phyloP scores from a whole-genome alignment of 1,284 basidiomycete species.

The Trametes sp. region DNA sequence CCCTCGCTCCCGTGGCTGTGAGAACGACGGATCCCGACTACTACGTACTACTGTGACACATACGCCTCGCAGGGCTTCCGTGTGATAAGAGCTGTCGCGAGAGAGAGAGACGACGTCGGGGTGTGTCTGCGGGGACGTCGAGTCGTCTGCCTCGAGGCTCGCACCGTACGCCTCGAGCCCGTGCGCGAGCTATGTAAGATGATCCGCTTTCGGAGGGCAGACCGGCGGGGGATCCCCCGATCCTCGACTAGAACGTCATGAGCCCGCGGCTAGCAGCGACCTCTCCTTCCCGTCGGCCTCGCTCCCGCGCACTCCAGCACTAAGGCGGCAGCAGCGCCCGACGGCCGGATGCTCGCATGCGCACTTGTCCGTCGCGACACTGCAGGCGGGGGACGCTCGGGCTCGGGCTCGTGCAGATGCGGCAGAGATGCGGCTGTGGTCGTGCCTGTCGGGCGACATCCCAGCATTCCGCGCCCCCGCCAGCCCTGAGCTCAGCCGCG shows the following conservation, averaged over 20 bases:
- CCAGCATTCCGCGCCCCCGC: neutral
- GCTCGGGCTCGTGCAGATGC: neutral
- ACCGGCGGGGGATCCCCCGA: constrained; percentile 11
- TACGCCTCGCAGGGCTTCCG: neutral
- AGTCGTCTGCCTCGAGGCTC: constrained; percentile 24
- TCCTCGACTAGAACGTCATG: neutral
- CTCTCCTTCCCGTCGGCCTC: neutral
- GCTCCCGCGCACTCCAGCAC: neutral
- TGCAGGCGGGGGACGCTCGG: neutral
- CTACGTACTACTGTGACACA: constrained; percentile 1
- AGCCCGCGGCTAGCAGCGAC: neutral
- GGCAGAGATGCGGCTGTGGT: constrained; percentile 3
- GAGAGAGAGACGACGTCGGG: neutral
- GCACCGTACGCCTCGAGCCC: constrained; percentile 22
- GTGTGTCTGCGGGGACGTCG: neutral
- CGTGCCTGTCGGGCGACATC: neutral
- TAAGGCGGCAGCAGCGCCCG: neutral
- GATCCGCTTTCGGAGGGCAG: constrained; percentile 16
- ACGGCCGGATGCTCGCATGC: neutral
- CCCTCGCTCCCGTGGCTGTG: constrained; percentile 13
- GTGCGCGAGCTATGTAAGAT: constrained; percentile 3
- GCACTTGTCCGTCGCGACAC: neutral
- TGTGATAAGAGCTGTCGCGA: constrained; percentile 9
- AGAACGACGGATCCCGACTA: constrained; percentile 12
- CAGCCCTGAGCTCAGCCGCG: neutral